Conservation (phyloP, 225 moss, liverwort and hornwort species). For the Thuidium tamariscinum region DNA sequence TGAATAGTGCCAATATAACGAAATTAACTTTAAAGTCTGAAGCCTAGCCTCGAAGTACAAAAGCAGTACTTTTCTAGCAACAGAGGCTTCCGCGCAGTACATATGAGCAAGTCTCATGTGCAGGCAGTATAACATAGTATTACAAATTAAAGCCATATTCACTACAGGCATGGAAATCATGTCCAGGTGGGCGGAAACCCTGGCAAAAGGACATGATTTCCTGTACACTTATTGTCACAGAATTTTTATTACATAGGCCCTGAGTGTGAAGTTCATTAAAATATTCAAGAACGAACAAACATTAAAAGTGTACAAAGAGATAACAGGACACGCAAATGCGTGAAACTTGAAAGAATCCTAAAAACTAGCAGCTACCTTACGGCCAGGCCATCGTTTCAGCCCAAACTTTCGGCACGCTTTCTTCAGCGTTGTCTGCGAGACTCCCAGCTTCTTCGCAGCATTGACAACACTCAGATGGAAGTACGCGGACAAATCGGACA, state of each 20-base stretch:
- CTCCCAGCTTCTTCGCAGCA: slow-evolving; percentile 87
- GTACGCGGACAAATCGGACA: slow-evolving; percentile 66
- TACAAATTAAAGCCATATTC: not conserved
- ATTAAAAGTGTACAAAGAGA: not conserved
- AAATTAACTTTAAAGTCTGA: not conserved
- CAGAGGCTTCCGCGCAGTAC: not conserved
- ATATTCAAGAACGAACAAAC: not conserved
- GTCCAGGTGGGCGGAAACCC: not conserved
- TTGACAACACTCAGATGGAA: slow-evolving; percentile 91
- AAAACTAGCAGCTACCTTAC: slow-evolving; percentile 46
- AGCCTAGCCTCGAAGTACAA: not conserved
- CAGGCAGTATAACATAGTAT: not conserved
- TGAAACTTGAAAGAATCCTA: not conserved
- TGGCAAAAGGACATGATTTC: not conserved
- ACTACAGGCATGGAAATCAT: not conserved
- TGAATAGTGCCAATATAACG: not conserved
- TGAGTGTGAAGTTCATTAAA: not conserved
- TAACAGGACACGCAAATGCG: not conserved
- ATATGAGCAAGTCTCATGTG: not conserved
- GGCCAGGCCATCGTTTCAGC: slow-evolving; percentile 88
- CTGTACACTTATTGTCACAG: not conserved
- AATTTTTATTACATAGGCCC: not conserved
- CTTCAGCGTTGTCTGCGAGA: slow-evolving; percentile 85
- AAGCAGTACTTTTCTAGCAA: not conserved
- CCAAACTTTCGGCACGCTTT: slow-evolving; percentile 93